phyloP scores from a whole-genome alignment of 176 grass and related monocot genomes.

The sorghum (Sorghum bicolor) region Sorghum_bicolor_NCBIv3 NC_012879.2:56465001-56465500 shows the following conservation, averaged over 20 bases:
- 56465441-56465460: background rate
- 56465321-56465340: background rate
- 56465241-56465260: accelerated
- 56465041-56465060: conserved; percentile 8
- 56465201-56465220: background rate
- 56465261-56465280: background rate
- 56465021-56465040: conserved; percentile 9
- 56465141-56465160: background rate
- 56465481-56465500: background rate
- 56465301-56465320: background rate
- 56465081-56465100: background rate
- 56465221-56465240: background rate
- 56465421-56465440: background rate
- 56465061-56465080: background rate
- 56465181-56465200: background rate
- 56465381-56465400: background rate
- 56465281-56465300: accelerated
- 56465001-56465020: background rate
- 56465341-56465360: background rate
- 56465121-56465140: background rate
- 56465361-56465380: background rate
- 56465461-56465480: background rate
- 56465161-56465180: background rate
- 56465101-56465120: background rate
- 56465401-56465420: background rate